These are phyloP conservation scores for Trametes polyzona DNA, from an alignment of 1,284 basidiomycete genomes.

Conservation along the genomic window DNA sequence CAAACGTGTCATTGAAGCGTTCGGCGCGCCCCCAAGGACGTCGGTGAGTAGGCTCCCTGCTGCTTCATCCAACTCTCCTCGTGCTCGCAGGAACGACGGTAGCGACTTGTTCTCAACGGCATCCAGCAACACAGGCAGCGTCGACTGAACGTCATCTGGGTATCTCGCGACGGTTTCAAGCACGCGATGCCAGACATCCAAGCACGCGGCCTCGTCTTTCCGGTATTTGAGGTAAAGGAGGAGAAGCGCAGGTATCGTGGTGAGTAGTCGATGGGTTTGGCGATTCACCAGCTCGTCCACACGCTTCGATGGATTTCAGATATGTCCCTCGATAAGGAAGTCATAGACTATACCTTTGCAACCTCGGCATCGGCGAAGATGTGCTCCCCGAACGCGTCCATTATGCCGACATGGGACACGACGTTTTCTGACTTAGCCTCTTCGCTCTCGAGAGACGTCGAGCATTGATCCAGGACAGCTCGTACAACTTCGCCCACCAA, in stretches of 20 bases:
- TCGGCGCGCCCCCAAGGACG: conserved; percentile 17
- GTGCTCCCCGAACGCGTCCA: conserved; percentile 45
- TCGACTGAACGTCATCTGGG: conserved; percentile 30
- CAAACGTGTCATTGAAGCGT: conserved; percentile 32
- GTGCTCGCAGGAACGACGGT: conserved; percentile 45
- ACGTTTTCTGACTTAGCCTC: conserved; percentile 19
- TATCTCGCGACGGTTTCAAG: conserved; percentile 41
- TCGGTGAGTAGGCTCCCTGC: conserved; percentile 38
- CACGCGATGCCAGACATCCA: conserved; percentile 49
- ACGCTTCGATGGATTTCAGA: conserved; percentile 35
- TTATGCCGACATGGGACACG: conserved; percentile 39
- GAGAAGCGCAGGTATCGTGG: conserved; percentile 46
- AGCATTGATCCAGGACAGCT: conserved; percentile 36
- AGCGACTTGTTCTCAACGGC: conserved; percentile 42
- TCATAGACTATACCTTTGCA: conserved; percentile 37
- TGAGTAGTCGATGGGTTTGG: conserved; percentile 46
- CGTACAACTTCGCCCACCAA: conserved; percentile 34
- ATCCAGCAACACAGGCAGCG: conserved; percentile 43
- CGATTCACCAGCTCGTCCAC: conserved; percentile 48
- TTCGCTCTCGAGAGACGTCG: conserved; percentile 28
- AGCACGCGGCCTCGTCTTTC: conserved; percentile 37
- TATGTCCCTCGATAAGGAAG: neutral
- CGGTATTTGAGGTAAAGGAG: conserved; percentile 52
- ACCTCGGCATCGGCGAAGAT: conserved; percentile 46
- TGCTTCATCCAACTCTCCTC: conserved; percentile 43